phyloP scores from a whole-genome alignment of 208 protist species.

The Acanthamoeba triangularis region DNA sequence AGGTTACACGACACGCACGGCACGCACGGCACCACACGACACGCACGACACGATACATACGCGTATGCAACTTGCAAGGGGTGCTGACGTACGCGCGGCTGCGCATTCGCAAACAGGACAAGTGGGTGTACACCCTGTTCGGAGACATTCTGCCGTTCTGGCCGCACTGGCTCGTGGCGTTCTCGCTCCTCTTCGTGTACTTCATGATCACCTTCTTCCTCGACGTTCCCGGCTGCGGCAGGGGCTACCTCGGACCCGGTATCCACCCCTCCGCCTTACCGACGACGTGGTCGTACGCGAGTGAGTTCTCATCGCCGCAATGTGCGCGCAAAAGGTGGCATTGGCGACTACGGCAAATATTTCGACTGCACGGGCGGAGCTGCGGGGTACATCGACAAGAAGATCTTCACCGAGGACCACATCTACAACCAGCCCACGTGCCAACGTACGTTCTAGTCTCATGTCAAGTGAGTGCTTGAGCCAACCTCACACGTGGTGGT shows the following conservation, averaged over 20 bases:
- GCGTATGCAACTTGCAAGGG: not conserved
- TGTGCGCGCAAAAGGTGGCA: not conserved
- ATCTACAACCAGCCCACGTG: constrained; percentile 81
- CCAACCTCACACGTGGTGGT: not conserved
- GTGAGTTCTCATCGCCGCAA: not conserved
- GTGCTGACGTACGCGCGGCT: not conserved
- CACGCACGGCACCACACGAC: too few species aligned
- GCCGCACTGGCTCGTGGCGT: constrained; percentile 75
- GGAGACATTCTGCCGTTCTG: constrained; percentile 78
- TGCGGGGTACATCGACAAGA: constrained; percentile 76
- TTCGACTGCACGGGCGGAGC: constrained; percentile 83
- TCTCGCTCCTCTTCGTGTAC: constrained; percentile 59
- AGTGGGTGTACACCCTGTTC: not conserved
- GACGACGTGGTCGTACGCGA: not conserved
- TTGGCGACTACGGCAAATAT: constrained; percentile 66
- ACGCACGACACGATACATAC: too few species aligned
- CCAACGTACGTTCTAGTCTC: not conserved
- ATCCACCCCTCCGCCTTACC: not conserved
- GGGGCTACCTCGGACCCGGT: constrained; percentile 82
- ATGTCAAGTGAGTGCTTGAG: not conserved
- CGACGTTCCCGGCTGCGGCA: constrained; percentile 67
- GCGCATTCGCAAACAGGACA: not conserved
- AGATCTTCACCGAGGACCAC: constrained; percentile 77
- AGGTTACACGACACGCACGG: not conserved
- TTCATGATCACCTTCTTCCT: constrained; percentile 83